Base-by-base conservation (phyloP, 2,329 filamentous ascomycete species). In the Xylaria sp. region DNA sequence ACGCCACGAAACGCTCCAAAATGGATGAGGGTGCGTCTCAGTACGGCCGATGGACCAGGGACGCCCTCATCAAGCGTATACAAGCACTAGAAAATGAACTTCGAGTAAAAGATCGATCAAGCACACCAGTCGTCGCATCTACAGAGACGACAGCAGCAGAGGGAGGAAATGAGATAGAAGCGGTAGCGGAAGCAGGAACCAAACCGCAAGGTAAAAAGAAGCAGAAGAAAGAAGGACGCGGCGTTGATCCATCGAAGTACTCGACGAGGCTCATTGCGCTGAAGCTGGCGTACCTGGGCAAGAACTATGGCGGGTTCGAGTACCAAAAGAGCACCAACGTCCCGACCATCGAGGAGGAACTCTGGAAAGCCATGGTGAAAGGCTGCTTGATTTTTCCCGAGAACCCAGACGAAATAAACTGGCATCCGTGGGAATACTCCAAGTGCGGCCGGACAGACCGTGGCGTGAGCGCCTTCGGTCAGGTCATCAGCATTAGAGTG, bases 401-500 rank as follows among this genome's bases (percentile, higher is more conserved):
- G 67, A 84, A 85, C 73, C 84, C 84, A 20, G 84, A 88, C 10
- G 81, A 87, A 62, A 84, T 97, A 31, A 91, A 93, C 79, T 97
- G 93, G 87, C 89, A 92, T 40, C 90, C 90, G 7, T 94, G 90
- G 79, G 92, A 97, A 69, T 99, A 98, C 80, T 94, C 92, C 42
- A 99, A 99, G 80, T 97, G 95, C 77, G 96, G 96, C 1, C 87
- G 96, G 71, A 99, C 96, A 20, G 96, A 99, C 79, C 87, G 90
- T 63, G 96, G 96, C 13, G 96, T 99, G 42, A 97, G 94, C 80
- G 94, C 96, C 3, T 99, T 99, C 82, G 96, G 96, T 0, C 96
- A 99, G 83, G 96, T 99, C 66, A 89, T 99, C 76, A 92, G 90
- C 0, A 82, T 99, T 48, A 84, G 91, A 64, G 90, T 99, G 17